phyloP scores from a whole-genome alignment of 176 grass and related monocot species.

The Pontederia crassipes region DNA sequence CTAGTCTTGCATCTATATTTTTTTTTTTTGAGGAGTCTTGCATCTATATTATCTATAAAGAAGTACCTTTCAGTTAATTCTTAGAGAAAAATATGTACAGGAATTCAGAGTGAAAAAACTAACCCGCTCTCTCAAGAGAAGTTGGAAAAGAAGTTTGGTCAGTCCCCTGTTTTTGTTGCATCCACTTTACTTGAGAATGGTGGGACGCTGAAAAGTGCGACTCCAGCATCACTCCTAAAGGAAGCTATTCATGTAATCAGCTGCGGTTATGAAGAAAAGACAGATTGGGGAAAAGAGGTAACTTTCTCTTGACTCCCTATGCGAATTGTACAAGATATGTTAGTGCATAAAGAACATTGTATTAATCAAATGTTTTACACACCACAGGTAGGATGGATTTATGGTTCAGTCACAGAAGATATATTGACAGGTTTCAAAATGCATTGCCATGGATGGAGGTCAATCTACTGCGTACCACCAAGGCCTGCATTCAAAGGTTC shows the following conservation, averaged over 20 bases:
- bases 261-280: conserved; percentile 67
- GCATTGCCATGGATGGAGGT: conserved; percentile 14
- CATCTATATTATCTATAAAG: neutral
- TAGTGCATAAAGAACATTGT: neutral
- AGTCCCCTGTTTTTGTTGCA: conserved; percentile 71
- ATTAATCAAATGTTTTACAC: neutral
- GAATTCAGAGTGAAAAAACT: conserved; percentile 34
- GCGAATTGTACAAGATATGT: too few species aligned
- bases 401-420: conserved; percentile 16
- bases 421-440: conserved; percentile 15
- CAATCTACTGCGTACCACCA: conserved; percentile 8
- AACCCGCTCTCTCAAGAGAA: conserved; percentile 38
- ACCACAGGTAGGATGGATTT: conserved; percentile 9
- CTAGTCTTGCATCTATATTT: neutral
- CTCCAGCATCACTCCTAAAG: conserved; percentile 52
- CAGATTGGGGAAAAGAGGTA: conserved; percentile 73
- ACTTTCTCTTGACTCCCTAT: neutral
- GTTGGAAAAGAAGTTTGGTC: conserved; percentile 67
- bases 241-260: conserved; percentile 72
- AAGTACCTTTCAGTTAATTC: neutral
- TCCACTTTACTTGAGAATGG: conserved; percentile 61
- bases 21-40: too few species aligned
- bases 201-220: conserved; percentile 43
- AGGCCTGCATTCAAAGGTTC: conserved; percentile 9
- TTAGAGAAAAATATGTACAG: conserved; percentile 14